Conservation (phyloP, 2,329 filamentous ascomycete genomes). For the Neofusicoccum kwambonambiense region DNA sequence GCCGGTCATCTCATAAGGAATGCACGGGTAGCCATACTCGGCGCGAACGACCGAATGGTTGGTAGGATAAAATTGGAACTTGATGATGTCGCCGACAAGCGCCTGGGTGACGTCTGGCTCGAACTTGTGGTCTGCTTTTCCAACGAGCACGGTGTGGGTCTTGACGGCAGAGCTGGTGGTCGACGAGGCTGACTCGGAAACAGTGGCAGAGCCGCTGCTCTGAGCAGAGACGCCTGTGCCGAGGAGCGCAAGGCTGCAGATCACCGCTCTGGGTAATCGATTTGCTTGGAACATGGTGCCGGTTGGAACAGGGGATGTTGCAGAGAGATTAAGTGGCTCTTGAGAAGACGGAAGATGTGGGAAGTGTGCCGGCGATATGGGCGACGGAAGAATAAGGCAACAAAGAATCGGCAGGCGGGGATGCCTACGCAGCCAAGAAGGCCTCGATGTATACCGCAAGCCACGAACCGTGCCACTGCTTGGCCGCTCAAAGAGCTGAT, state of each 20-base stretch:
- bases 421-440: neutral
- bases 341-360: neutral
- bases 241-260: neutral
- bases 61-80: slow-evolving; percentile 40
- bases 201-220: neutral
- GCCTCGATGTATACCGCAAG: slow-evolving; percentile 3
- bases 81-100: slow-evolving; percentile 34
- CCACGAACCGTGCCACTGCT: slow-evolving; percentile 8
- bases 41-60: slow-evolving; percentile 46
- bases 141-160: slow-evolving; percentile 14
- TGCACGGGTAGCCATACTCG: slow-evolving; percentile 40
- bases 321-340: neutral
- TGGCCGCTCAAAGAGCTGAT: neutral
- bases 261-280: neutral
- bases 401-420: slow-evolving; percentile 1
- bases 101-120: slow-evolving; percentile 16
- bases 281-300: neutral
- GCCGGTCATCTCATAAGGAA: slow-evolving; percentile 36
- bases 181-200: neutral
- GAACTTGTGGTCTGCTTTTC: slow-evolving; percentile 17
- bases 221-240: neutral
- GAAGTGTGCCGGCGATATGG: neutral
- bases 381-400: neutral
- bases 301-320: neutral
- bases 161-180: neutral